Evolutionary conservation across 306 rosid species (phyloP).

Genomic region (Oemleria cerasiformis): DNA sequence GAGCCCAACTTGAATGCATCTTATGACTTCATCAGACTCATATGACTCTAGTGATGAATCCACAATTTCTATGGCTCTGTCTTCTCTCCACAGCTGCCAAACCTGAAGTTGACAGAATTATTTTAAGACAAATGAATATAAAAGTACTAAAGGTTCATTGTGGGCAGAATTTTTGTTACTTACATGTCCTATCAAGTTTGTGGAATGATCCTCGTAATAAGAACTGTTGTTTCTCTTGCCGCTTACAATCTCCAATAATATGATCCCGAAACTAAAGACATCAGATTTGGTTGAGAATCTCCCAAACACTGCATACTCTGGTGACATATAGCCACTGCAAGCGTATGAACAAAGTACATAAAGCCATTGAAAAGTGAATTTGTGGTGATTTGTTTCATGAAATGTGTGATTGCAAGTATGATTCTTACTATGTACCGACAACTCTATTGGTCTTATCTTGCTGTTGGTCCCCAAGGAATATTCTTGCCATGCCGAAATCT

Average conservation of each 20-base stretch:
- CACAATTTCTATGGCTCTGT: constrained; percentile 33
- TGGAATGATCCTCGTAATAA: constrained; percentile 18
- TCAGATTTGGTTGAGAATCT: constrained; percentile 44
- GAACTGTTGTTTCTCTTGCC: constrained; percentile 40
- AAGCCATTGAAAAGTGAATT: not conserved
- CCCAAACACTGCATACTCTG: constrained; percentile 56
- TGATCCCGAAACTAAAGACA: constrained; percentile 54
- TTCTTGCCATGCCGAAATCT: constrained; percentile 73
- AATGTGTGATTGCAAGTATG: not conserved
- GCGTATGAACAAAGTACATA: not conserved
- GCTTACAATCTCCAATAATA: constrained; percentile 47
- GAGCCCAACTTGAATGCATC: constrained; percentile 66
- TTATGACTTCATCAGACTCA: constrained; percentile 29
- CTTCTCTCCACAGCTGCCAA: constrained; percentile 53
- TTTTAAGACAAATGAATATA: not conserved
- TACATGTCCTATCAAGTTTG: constrained; percentile 50
- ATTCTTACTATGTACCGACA: constrained; percentile 65
- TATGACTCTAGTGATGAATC: constrained; percentile 35
- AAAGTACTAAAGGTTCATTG: not conserved
- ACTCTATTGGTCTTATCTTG: constrained; percentile 43
- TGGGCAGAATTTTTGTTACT: constrained; percentile 4
- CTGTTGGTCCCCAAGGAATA: constrained; percentile 40
- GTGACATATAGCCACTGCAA: constrained; percentile 58
- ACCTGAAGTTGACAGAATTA: constrained; percentile 13
- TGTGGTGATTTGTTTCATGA: not conserved